Evolutionary conservation across 1,139 yeast genomes (phyloP).

Genomic region (Arxiozyma slooffiae): DNA sequence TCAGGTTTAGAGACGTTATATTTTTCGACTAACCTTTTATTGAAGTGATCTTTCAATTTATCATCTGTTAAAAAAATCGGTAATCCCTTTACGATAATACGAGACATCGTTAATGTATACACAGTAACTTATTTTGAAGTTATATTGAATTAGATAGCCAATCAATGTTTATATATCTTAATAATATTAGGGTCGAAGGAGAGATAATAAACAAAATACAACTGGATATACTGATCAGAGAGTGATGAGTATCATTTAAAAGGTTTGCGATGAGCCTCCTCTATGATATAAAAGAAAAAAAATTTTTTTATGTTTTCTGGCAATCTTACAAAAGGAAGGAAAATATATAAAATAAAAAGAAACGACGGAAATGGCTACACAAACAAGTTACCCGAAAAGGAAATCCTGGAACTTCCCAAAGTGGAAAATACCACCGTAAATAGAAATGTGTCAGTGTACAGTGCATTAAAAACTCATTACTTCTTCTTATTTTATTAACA

Average conservation of each 20-base stretch:
- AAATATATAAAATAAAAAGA: too few species aligned
- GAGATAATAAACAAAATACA: too few species aligned
- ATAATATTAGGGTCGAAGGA: too few species aligned
- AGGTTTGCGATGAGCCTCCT: too few species aligned
- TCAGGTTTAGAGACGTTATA: constrained; percentile 16
- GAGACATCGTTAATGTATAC: constrained; percentile 44
- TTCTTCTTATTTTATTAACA: too few species aligned
- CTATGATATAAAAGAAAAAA: too few species aligned
- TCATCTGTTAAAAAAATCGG: constrained; percentile 77
- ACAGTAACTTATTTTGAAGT: too few species aligned
- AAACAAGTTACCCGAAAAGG: neutral
- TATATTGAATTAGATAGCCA: too few species aligned
- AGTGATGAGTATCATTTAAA: too few species aligned
- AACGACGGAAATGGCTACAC: neutral
- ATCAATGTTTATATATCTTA: too few species aligned
- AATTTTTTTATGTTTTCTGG: neutral
- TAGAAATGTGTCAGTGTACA: neutral
- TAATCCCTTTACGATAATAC: constrained; percentile 89
- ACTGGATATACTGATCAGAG: too few species aligned
- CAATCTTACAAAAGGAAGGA: neutral
- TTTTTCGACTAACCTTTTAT: constrained; percentile 37
- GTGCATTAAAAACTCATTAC: too few species aligned
- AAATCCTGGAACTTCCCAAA: neutral
- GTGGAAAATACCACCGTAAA: neutral
- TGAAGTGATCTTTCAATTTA: constrained; percentile 59